Evolutionary conservation across 2,329 filamentous ascomycete genomes (phyloP), one percentile per base, ranked within the genome.

Genomic region (Coniochaeta hoffmannii): DNA sequence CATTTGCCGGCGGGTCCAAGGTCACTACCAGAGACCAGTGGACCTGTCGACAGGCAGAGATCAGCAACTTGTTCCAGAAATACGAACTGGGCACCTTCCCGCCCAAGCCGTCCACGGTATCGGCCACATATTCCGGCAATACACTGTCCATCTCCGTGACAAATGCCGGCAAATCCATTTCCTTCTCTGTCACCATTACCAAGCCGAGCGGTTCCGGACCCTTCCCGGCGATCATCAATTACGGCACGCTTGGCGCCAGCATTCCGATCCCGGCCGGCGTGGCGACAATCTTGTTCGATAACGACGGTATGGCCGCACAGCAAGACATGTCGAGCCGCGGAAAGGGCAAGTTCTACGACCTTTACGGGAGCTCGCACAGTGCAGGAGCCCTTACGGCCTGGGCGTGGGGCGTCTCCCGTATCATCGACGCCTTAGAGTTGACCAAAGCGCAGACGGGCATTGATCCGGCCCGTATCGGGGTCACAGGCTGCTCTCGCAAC

Each of bases 401-500:
- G 76, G 73, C 76, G 0, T 79, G 76, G 76, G 76, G 70, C 24
- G 73, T 77, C 2, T 71, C 70, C 32, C 75, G 75, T 56, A 71
- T 79, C 58, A 70, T 79, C 14, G 76, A 79, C 59, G 75, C 71
- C 14, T 64, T 79, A 2, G 75, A 77, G 61, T 60, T 63, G 5
- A 64, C 62, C n/a, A 26, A 54, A 4, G 71, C 70, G 2, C 65
- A 71, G 12, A 65, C 65, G 11, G 62, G 60, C 35, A 76, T 79
- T 58, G 65, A 73, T 55, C 57, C 68, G 1, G 55, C 59, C 1
- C 62, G 63, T 2, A 60, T 73, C 14, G 77, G 73, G 34, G 75
- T 79, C 3, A 79, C 76, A 11, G 76, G 76, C 14, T 79, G 76
- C 66, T 78, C 76, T 24, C 72, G 76, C 24, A 77, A 78, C 60